A percentile compares a stretch with the other conserved stretches of the same genome.
phyloP scores from a whole-genome alignment of 1,284 basidiomycete species.

The Coniophora puteana region DNA sequence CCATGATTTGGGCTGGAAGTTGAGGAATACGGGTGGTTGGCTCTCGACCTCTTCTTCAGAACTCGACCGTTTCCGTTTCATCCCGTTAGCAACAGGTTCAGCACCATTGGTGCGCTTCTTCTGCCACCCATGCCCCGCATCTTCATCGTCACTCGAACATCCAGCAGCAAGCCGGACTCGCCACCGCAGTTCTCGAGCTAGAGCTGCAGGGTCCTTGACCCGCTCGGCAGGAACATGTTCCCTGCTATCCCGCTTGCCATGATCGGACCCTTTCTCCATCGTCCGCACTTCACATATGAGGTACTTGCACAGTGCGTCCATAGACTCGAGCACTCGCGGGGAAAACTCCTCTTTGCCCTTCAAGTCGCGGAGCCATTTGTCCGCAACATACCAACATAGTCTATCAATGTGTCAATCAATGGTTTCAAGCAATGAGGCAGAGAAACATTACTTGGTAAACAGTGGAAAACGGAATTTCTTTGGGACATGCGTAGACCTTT shows the following conservation, averaged over 20 bases:
- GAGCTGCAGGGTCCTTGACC: conserved; percentile 71
- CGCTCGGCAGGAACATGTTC: conserved; percentile 80
- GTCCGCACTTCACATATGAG: conserved; percentile 73
- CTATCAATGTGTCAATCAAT: conserved; percentile 34
- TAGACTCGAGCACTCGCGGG: conserved; percentile 65
- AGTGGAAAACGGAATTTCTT: conserved; percentile 93
- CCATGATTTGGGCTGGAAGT: conserved; percentile 68
- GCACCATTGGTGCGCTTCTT: conserved; percentile 26
- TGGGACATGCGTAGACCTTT: conserved; percentile 89
- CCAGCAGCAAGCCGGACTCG: conserved; percentile 65
- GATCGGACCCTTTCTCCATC: conserved; percentile 63
- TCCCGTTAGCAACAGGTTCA: conserved; percentile 25
- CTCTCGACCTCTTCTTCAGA: conserved; percentile 27
- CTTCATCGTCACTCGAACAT: conserved; percentile 68
- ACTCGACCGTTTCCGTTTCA: conserved; percentile 56
- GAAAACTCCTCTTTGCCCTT: conserved; percentile 59
- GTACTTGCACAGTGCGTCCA: conserved; percentile 70
- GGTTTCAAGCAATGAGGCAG: conserved; percentile 9
- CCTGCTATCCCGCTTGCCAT: conserved; percentile 65
- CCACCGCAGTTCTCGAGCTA: conserved; percentile 84
- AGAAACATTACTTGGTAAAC: conserved; percentile 65
- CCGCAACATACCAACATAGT: conserved; percentile 87
- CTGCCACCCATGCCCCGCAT: conserved; percentile 22
- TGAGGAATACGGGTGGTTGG: conserved; percentile 42
- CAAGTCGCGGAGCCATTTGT: conserved; percentile 72